phyloP scores from a whole-genome alignment of 1,139 yeast genomes.

The Scheffersomyces quercinus region DNA sequence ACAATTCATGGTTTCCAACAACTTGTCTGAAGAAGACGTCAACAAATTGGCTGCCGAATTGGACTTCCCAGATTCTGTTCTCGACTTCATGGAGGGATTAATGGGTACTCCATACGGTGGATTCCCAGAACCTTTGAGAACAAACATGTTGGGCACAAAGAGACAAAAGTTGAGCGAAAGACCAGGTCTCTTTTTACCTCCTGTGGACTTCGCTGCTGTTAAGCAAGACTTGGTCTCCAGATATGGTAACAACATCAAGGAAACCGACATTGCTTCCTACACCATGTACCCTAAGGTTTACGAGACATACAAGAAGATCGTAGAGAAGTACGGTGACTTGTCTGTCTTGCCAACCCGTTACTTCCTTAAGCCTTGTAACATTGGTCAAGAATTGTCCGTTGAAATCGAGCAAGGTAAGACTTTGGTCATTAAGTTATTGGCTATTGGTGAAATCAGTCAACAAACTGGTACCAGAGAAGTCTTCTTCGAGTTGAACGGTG shows the following conservation, averaged over 20 bases:
- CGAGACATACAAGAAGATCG: conserved; percentile 76
- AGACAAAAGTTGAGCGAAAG: conserved; percentile 85
- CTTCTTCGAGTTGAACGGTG: conserved; percentile 97
- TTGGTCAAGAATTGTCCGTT: conserved; percentile 86
- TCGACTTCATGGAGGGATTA: conserved; percentile 97
- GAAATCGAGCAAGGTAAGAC: conserved; percentile 95
- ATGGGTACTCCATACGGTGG: conserved; percentile 99
- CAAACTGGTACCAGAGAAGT: conserved; percentile 94
- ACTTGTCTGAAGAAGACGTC: conserved; percentile 82
- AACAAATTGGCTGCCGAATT: conserved; percentile 81
- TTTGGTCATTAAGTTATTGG: conserved; percentile 85
- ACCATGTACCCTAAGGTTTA: conserved; percentile 98
- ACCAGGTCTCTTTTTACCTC: conserved; percentile 87
- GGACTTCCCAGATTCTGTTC: conserved; percentile 97
- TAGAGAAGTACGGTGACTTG: conserved; percentile 85
- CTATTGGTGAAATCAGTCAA: conserved; percentile 83
- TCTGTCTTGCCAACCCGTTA: conserved; percentile 90
- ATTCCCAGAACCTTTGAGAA: conserved; percentile 97
- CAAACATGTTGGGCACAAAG: conserved; percentile 79
- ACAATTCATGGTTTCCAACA: conserved; percentile 97
- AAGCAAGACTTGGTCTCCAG: conserved; percentile 70
- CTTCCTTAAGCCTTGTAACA: conserved; percentile 82
- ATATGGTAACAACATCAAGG: conserved; percentile 63
- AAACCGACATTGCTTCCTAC: conserved; percentile 90
- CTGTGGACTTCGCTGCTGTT: conserved; percentile 73